Evolutionary conservation across 306 rosid species (phyloP), one percentile per base, ranked within the genome.

Genomic region (Rosa chinensis): DNA sequence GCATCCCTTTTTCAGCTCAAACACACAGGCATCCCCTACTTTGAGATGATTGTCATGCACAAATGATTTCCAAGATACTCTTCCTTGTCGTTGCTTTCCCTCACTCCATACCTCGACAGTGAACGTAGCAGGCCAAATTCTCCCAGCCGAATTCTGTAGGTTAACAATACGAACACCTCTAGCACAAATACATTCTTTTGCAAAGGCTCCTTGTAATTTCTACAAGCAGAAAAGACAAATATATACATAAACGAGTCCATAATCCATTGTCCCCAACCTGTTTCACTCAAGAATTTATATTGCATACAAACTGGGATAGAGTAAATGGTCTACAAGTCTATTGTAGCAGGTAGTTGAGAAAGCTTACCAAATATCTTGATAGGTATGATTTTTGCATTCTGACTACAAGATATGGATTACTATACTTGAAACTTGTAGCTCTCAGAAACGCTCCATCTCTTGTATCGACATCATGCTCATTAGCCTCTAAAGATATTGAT

Each of bases 51-150:
- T 79, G n/a, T 75, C 78, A 28, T 3, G 20, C 32, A 10, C 78
- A 77, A 89, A 87, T 48, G 10, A 23, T 47, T 16, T 81, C 89
- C 89, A 87, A 5, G 12, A 20, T 20, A 55, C 62, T 55, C 62
- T n/a, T 55, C 62, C 62, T 9, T 55, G 62, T n/a, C 23, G 5
- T 20, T n/a, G 12, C 16, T 1, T 48, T 55, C 62, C 25, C n/a
- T 6, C 10, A 55, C 5, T 2, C 23, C 23, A 20, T 85, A 82
- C 21, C 18, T 10, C 40, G 56, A 49, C 42, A 84, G 8, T 59
- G 21, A 42, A 80, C 8, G 28, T 16, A 43, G 78, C 74, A 12
- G 78, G 1, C 85, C 87, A 81, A 59, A 32, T 66, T 77, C 45
- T 70, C 48, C 70, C 74, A 20, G 72, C 80, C 50, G 48, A 18